These are phyloP conservation scores for Candida montana DNA, from an alignment of 805 yeast species.

Conservation along the genomic window DNA sequence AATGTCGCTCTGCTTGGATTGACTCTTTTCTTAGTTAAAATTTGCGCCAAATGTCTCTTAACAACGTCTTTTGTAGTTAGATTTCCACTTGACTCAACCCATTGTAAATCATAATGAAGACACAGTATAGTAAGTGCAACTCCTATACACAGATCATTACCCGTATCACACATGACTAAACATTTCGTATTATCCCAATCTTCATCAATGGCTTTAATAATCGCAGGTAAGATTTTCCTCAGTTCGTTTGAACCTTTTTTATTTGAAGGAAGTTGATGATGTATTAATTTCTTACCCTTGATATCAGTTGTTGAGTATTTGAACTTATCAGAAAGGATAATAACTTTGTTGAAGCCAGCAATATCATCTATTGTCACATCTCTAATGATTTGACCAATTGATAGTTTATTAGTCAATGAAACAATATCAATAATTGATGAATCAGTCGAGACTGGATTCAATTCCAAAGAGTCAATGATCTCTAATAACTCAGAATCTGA, in stretches of 20 bases:
- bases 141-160: slow-evolving; percentile 63
- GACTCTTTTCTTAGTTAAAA: slow-evolving; percentile 44
- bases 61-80: slow-evolving; percentile 45
- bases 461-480: slow-evolving; percentile 8
- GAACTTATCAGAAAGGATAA: slow-evolving; percentile 10
- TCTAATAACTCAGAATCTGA: slow-evolving; percentile 29
- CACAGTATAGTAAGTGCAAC: slow-evolving; percentile 50
- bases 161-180: slow-evolving; percentile 55
- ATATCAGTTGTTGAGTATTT: background rate
- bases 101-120: slow-evolving; percentile 36
- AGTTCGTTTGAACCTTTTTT: slow-evolving; percentile 67
- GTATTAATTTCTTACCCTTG: slow-evolving; percentile 5
- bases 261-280: slow-evolving; percentile 30
- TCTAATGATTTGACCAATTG: slow-evolving; percentile 21
- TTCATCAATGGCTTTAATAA: slow-evolving; percentile 29
- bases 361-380: slow-evolving; percentile 4
- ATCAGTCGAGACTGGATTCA: background rate
- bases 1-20: slow-evolving; percentile 78
- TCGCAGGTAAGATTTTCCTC: slow-evolving; percentile 39
- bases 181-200: background rate
- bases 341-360: slow-evolving; percentile 3
- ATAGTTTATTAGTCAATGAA: slow-evolving; percentile 14
- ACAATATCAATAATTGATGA: slow-evolving; percentile 9
- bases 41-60: slow-evolving; percentile 47
- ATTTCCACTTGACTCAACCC: slow-evolving; percentile 26